phyloP scores from a whole-genome alignment of 2,329 filamentous ascomycete genomes.

The Diplodia scrobiculata region DNA sequence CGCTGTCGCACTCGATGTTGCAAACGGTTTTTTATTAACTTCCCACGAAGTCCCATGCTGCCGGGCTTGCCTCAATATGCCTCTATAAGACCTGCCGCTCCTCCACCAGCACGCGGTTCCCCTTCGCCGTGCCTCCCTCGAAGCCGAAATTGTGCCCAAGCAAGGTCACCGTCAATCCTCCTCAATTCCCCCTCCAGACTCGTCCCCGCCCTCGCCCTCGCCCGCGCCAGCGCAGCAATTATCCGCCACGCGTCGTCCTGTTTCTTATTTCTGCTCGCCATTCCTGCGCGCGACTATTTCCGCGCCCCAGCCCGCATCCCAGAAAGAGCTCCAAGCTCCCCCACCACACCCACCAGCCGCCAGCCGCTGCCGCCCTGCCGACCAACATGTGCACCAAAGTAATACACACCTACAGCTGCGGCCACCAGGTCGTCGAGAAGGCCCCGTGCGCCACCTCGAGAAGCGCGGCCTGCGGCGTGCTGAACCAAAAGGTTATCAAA shows the following conservation, averaged over 20 bases:
- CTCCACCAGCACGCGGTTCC: slow-evolving; percentile 26
- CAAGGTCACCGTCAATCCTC: slow-evolving; percentile 24
- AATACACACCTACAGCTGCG: slow-evolving; percentile 53
- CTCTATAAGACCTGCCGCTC: slow-evolving; percentile 42
- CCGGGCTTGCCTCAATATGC: slow-evolving; percentile 37
- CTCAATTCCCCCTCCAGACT: slow-evolving; percentile 25
- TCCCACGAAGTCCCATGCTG: slow-evolving; percentile 42
- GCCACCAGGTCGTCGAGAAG: slow-evolving; percentile 48
- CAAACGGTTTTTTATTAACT: slow-evolving; percentile 48
- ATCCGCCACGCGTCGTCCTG: slow-evolving; percentile 27
- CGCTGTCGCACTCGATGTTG: slow-evolving; percentile 42
- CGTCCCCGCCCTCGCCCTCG: slow-evolving; percentile 23
- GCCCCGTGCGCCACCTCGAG: slow-evolving; percentile 53
- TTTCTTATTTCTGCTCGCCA: slow-evolving; percentile 15
- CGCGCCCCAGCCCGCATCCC: slow-evolving; percentile 37
- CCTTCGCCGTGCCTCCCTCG: slow-evolving; percentile 23
- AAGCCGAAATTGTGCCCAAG: slow-evolving; percentile 27
- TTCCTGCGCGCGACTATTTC: slow-evolving; percentile 38
- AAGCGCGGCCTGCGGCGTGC: slow-evolving; percentile 45
- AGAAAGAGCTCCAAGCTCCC: slow-evolving; percentile 30
- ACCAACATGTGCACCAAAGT: slow-evolving; percentile 52
- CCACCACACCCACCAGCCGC: slow-evolving; percentile 30
- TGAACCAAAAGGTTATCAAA: slow-evolving; percentile 50
- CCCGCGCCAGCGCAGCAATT: slow-evolving; percentile 20
- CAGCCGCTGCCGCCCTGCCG: slow-evolving; percentile 24